Evolutionary conservation across 140 eudicot genomes (phyloP).

Genomic region (Bidens hawaiensis): DNA sequence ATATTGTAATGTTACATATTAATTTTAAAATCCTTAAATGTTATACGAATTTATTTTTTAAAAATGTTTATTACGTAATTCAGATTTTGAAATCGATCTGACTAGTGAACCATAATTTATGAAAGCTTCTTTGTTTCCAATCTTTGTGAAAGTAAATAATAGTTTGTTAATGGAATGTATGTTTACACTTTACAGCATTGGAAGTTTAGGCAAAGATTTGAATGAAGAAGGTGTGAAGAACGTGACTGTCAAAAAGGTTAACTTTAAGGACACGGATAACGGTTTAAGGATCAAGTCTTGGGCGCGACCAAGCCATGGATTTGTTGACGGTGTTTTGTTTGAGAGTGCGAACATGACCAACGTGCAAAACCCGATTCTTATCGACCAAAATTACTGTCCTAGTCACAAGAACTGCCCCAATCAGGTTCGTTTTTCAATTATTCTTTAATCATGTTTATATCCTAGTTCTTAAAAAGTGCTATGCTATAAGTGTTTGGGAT

Average conservation of each 20-base stretch:
- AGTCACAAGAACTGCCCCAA: conserved; percentile 43
- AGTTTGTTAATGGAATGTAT: not conserved
- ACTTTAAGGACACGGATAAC: conserved; percentile 44
- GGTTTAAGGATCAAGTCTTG: conserved; percentile 78
- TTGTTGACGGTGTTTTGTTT: conserved; percentile 44
- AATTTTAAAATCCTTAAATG: no score
- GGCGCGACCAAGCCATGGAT: conserved; percentile 60
- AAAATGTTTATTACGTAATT: no score
- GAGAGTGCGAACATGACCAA: conserved; percentile 42
- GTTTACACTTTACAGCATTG: conserved; percentile 36
- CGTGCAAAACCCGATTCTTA: conserved; percentile 63
- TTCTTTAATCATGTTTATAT: not conserved
- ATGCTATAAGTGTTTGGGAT: no score
- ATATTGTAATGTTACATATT: no score
- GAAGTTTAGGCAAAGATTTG: conserved; percentile 55
- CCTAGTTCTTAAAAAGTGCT: not conserved
- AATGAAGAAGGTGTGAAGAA: conserved; percentile 62
- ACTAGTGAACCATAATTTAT: no score
- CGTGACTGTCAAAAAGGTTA: conserved; percentile 49
- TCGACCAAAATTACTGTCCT: conserved; percentile 84
- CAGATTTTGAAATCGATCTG: no score
- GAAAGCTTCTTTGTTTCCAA: no score
- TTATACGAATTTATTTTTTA: no score
- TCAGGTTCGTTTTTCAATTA: not conserved
- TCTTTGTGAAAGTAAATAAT: not conserved